Evolutionary conservation across 2,329 filamentous ascomycete species (phyloP).

Genomic region (Sclerotiophoma versabilis): DNA sequence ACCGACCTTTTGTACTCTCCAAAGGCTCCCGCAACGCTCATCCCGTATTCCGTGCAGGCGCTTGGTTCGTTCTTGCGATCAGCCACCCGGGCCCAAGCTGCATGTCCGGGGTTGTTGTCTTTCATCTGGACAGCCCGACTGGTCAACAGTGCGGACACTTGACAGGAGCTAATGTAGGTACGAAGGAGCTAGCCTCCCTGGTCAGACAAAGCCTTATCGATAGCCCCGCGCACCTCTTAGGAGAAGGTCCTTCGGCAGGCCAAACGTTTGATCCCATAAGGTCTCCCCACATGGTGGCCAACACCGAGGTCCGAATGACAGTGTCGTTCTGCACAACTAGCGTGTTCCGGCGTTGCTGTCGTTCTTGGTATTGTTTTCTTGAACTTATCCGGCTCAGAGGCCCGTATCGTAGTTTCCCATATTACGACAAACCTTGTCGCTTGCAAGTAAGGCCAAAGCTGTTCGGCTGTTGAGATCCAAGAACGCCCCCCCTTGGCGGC

Average conservation of each 20-base stretch:
- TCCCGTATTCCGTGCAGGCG: constrained; percentile 5
- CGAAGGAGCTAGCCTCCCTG: constrained; percentile 13
- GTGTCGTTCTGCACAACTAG: not conserved
- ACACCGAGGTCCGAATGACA: constrained; percentile 8
- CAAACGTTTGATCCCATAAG: constrained; percentile 6
- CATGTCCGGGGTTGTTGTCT: constrained; percentile 5
- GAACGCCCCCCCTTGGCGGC: constrained; percentile 7
- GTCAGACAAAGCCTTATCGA: constrained; percentile 12
- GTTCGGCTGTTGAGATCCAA: constrained; percentile 8
- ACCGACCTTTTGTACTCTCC: constrained; percentile 14
- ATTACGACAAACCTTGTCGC: constrained; percentile 7
- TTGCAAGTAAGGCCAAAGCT: constrained; percentile 4
- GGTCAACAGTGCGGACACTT: constrained; percentile 8
- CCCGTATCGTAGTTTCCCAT: not conserved
- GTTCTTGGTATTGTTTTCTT: not conserved
- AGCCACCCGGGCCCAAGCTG: constrained; percentile 17
- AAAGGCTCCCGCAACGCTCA: not conserved
- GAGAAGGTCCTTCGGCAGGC: constrained; percentile 8
- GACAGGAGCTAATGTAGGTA: constrained; percentile 22
- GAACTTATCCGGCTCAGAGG: not conserved
- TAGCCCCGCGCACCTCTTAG: constrained; percentile 7
- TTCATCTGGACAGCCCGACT: constrained; percentile 4
- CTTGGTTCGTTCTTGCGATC: constrained; percentile 7
- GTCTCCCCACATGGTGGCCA: not conserved
- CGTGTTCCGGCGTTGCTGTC: not conserved